Evolutionary conservation across 2,329 filamentous ascomycete genomes (phyloP), one percentile per base, ranked within the genome.

Genomic region (Tympanopsis confertula): DNA sequence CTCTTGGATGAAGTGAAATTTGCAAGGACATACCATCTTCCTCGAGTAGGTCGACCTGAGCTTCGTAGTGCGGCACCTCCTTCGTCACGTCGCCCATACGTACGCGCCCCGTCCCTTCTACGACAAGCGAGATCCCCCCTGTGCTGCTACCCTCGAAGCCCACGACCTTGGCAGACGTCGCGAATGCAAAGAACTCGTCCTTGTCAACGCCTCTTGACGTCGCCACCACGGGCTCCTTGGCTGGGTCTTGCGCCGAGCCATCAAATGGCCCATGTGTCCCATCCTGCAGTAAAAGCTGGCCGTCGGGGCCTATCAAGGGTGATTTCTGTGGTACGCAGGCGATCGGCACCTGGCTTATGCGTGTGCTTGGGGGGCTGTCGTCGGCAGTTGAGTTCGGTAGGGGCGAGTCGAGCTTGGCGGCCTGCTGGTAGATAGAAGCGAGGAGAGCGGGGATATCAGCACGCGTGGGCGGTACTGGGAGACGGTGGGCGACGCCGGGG

Each of bases 391-490:
- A 78, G 50, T 83, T 83, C n/a, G n/a, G n/a, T n/a, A n/a, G n/a
- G n/a, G n/a, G n/a, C n/a, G n/a, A n/a, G n/a, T n/a, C n/a, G n/a
- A n/a, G n/a, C n/a, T n/a, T n/a, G 7, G 22, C 22, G 7, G n/a
- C n/a, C 22, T 26, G 22, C 7, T 26, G 22, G 61, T 94, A 89
- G 42, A 94, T 75, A 48, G 82, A 7, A 7, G 22, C 22, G 40
- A 98, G 77, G 35, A 96, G 75, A 37, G 89, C 84, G 38, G 86
- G 82, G 47, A 96, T 82, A 59, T 96, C 91, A 46, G 86, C 78
- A 37, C 89, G 84, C 57, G 81, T 70, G 26, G 22, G 7, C 22
- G 81, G 76, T 38, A 95, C 81, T 39, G 86, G 78, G 46, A 96
- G 83, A 48, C 88, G 82, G 49, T 94, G 74, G 37, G 88, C 78